Evolutionary conservation across 1,139 yeast species (phyloP).

Genomic region (Pichia sp.): DNA sequence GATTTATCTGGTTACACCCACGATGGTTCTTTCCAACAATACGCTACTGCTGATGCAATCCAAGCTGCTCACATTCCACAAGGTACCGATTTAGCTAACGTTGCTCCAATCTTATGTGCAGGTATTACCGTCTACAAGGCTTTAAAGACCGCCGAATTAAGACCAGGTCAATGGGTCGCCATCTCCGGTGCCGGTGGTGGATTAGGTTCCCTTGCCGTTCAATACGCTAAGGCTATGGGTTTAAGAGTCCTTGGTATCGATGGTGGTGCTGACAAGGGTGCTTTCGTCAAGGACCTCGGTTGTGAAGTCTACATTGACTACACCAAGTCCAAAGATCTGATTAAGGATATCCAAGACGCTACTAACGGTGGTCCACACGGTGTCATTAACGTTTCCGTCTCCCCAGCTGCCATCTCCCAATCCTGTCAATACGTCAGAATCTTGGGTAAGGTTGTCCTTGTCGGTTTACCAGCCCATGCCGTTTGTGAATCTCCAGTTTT

Average conservation of each 20-base stretch:
- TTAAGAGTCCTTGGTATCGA: slow-evolving; percentile 71
- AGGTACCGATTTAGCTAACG: slow-evolving; percentile 64
- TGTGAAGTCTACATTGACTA: slow-evolving; percentile 70
- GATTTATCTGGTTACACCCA: slow-evolving; percentile 77
- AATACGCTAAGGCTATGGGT: slow-evolving; percentile 77
- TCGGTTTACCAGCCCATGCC: slow-evolving; percentile 75
- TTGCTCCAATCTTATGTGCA: slow-evolving; percentile 76
- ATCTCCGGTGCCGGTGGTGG: slow-evolving; percentile 83
- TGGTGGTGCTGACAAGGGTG: slow-evolving; percentile 68
- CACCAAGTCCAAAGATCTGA: slow-evolving; percentile 54
- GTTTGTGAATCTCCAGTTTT: slow-evolving; percentile 63
- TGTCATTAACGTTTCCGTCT: slow-evolving; percentile 70
- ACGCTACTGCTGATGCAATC: slow-evolving; percentile 76
- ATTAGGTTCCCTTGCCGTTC: slow-evolving; percentile 71
- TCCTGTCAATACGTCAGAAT: slow-evolving; percentile 66
- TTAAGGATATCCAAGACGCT: slow-evolving; percentile 51
- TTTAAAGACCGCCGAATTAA: slow-evolving; percentile 58
- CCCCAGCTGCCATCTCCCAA: slow-evolving; percentile 63
- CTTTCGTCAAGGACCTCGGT: slow-evolving; percentile 55
- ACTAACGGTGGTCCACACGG: slow-evolving; percentile 78
- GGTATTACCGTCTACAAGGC: slow-evolving; percentile 83
- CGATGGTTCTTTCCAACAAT: slow-evolving; percentile 80
- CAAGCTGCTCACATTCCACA: slow-evolving; percentile 71
- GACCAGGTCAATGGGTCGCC: slow-evolving; percentile 76
- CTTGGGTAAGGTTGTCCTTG: slow-evolving; percentile 68